Evolutionary conservation across 306 rosid species (phyloP).

Genomic region (Cucurbita argyrosperma): DNA sequence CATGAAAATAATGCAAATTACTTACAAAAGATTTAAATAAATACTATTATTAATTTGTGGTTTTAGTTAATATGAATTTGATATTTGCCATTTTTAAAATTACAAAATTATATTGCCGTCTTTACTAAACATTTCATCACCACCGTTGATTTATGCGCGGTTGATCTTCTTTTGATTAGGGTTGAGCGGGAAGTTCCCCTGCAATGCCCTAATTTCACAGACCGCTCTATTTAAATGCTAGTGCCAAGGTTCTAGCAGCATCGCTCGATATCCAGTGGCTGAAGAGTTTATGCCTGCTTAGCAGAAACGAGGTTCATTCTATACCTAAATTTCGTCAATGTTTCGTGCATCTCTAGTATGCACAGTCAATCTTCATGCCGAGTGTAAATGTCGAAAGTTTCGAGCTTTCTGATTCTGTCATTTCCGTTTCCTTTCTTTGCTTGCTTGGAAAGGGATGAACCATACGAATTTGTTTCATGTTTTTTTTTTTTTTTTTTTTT

Average conservation of each 20-base stretch:
- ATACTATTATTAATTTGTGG: too few relatives aligned
- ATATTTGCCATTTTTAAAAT: too few relatives aligned
- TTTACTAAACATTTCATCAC: not conserved
- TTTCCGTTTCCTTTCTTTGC: not conserved
- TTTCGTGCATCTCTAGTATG: not conserved
- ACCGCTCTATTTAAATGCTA: conserved; percentile 10
- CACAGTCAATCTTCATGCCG: too few relatives aligned
- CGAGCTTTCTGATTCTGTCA: not conserved
- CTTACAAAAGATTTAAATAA: too few relatives aligned
- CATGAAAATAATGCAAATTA: too few relatives aligned
- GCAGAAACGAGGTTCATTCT: not conserved
- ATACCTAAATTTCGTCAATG: not conserved
- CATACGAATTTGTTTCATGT: not conserved
- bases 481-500: not conserved
- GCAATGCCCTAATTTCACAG: conserved; percentile 23
- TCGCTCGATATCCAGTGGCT: not conserved
- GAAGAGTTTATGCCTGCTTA: not conserved
- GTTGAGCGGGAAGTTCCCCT: not conserved
- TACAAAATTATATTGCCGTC: not conserved
- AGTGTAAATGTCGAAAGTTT: not conserved
- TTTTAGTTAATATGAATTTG: too few relatives aligned
- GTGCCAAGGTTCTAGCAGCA: not conserved
- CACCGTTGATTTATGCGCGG: not conserved
- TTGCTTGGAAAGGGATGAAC: not conserved
- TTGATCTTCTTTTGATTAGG: not conserved